phyloP scores from a whole-genome alignment of 164 flowering plant species.

The Sextonia rubra region DNA sequence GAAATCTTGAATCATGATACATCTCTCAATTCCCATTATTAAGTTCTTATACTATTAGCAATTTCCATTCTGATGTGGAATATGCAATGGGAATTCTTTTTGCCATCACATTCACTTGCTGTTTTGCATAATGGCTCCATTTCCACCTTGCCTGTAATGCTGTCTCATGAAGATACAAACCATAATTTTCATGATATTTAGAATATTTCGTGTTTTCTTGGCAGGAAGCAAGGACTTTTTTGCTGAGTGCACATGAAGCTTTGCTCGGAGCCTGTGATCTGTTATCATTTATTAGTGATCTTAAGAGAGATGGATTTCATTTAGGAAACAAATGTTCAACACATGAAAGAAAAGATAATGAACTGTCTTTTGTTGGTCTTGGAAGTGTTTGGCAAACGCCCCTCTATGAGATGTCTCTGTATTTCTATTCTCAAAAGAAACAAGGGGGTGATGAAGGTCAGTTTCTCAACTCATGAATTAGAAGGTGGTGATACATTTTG shows the following conservation, averaged over 20 bases:
- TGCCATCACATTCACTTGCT: background rate
- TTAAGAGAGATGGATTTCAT: slow-evolving; percentile 28
- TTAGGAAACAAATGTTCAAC: slow-evolving; percentile 8
- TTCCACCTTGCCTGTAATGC: too few species aligned
- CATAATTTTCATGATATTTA: background rate
- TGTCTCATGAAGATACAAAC: background rate
- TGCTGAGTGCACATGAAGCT: slow-evolving; percentile 61
- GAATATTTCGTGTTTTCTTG: background rate
- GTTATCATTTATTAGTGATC: slow-evolving; percentile 29
- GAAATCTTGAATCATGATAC: background rate
- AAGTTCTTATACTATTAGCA: background rate
- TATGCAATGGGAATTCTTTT: background rate
- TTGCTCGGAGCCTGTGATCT: slow-evolving; percentile 44
- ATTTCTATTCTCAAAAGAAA: slow-evolving; percentile 13
- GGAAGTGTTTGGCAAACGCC: slow-evolving; percentile 86
- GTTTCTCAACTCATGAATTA: slow-evolving; percentile 7
- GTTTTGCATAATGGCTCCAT: too few species aligned
- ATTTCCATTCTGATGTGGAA: background rate
- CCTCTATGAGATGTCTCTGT: slow-evolving; percentile 58
- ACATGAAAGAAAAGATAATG: slow-evolving; percentile 6
- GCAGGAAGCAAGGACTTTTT: slow-evolving; percentile 57
- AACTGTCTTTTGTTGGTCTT: slow-evolving; percentile 54
- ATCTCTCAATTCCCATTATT: background rate
- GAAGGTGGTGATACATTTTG: background rate
- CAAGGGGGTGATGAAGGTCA: slow-evolving; percentile 36